Conservation (phyloP, 2,329 filamentous ascomycete species). For the Ascomycota sp. region DNA sequence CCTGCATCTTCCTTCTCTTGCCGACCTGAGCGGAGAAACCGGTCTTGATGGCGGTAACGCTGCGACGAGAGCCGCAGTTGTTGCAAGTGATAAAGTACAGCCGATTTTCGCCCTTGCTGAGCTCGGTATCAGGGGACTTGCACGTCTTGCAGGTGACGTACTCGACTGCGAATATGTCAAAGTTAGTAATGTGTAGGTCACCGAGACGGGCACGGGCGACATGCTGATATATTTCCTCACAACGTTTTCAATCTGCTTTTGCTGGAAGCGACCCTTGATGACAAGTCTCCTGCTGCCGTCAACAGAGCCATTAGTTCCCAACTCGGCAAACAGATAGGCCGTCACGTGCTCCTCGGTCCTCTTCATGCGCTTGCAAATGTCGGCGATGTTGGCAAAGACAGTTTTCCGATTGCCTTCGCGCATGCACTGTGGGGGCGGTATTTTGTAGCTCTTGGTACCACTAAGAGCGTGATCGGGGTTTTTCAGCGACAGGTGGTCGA, state of each 20-base stretch:
- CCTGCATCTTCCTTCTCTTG: constrained; percentile 90
- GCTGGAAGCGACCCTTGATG: constrained; percentile 99
- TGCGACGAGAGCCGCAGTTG: constrained; percentile 62
- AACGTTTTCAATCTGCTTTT: constrained; percentile 98
- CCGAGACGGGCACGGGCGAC: constrained; percentile 11
- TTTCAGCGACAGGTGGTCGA: constrained; percentile 81
- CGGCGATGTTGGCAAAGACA: constrained; percentile 96
- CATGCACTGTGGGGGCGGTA: constrained; percentile 92
- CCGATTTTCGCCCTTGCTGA: constrained; percentile 98
- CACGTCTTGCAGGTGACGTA: constrained; percentile 99
- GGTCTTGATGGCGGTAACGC: constrained; percentile 95
- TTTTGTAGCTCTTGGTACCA: constrained; percentile 93
- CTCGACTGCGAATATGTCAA: constrained; percentile 37
- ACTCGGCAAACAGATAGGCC: constrained; percentile 87
- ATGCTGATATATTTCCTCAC: constrained; percentile 83
- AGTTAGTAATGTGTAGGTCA: not conserved
- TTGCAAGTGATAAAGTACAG: constrained; percentile 97
- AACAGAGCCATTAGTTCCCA: constrained; percentile 91
- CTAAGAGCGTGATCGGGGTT: constrained; percentile 87
- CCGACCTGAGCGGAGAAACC: constrained; percentile 99
- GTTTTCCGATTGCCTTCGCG: constrained; percentile 99
- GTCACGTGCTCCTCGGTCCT: constrained; percentile 94
- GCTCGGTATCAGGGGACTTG: constrained; percentile 79
- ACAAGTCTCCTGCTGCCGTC: constrained; percentile 84
- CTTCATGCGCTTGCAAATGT: constrained; percentile 99